These are phyloP conservation scores for Neonectria coccinea DNA, from an alignment of 2,329 filamentous ascomycete species.

Conservation along the genomic window DNA sequence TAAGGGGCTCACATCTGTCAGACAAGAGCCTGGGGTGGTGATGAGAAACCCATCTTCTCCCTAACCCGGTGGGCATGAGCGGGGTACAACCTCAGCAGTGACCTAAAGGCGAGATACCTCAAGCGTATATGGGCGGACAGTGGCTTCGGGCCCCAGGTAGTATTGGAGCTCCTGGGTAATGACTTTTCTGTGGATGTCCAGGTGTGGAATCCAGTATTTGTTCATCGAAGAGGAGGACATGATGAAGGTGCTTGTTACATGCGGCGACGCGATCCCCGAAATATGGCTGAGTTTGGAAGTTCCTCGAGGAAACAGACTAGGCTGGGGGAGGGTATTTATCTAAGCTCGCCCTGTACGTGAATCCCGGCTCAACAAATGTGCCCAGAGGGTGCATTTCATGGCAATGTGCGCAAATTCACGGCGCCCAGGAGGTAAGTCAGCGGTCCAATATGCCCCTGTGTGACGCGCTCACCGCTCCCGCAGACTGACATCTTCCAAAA, in stretches of 20 bases:
- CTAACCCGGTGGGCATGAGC: conserved; percentile 50
- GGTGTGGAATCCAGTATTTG: conserved; percentile 70
- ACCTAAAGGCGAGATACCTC: conserved; percentile 57
- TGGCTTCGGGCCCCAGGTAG: conserved; percentile 69
- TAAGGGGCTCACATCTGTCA: conserved; percentile 66
- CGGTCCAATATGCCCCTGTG: conserved; percentile 36
- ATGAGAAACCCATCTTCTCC: conserved; percentile 72
- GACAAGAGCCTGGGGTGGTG: conserved; percentile 66
- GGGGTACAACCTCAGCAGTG: conserved; percentile 32
- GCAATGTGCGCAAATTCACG: conserved; percentile 44
- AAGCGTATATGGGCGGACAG: conserved; percentile 67
- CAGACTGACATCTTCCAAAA: conserved; percentile 36
- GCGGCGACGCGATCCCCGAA: conserved; percentile 26
- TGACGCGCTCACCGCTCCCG: conserved; percentile 45
- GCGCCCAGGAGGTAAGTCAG: conserved; percentile 35
- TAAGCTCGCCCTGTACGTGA: conserved; percentile 32
- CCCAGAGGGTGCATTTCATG: conserved; percentile 40
- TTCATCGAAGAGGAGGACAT: conserved; percentile 58
- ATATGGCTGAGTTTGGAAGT: conserved; percentile 31
- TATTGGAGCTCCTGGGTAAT: conserved; percentile 70
- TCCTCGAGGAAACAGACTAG: conserved; percentile 27
- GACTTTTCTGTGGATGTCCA: conserved; percentile 70
- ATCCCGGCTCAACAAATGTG: conserved; percentile 35
- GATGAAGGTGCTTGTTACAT: conserved; percentile 27
- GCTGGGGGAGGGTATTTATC: conserved; percentile 45